Evolutionary conservation across 2,329 filamentous ascomycete genomes (phyloP).

Genomic region (Aureobasidium vineae): DNA sequence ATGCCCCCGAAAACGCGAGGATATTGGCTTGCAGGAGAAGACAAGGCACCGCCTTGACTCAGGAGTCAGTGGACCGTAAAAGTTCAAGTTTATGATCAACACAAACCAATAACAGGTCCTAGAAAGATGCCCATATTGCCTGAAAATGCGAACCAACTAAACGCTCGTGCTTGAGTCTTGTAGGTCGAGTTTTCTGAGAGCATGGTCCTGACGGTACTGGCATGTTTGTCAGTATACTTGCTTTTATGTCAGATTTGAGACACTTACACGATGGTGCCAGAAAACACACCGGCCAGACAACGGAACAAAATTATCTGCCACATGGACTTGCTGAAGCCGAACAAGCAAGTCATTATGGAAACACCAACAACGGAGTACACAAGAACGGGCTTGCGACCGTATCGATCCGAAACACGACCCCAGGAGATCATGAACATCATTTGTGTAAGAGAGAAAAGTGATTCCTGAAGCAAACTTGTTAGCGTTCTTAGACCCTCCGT

Average conservation of each 20-base stretch:
- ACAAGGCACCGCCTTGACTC: constrained; percentile 62
- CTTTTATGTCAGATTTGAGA: too few species aligned
- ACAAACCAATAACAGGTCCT: constrained; percentile 60
- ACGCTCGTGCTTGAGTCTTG: constrained; percentile 68
- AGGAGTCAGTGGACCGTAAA: background rate
- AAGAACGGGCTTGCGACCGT: constrained; percentile 71
- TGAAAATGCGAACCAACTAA: constrained; percentile 73
- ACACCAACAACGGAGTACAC: constrained; percentile 66
- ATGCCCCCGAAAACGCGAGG: constrained; percentile 55
- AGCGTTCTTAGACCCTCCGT: background rate
- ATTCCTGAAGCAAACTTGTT: constrained; percentile 40
- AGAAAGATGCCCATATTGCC: constrained; percentile 72
- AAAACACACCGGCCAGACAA: constrained; percentile 70
- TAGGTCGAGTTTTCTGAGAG: constrained; percentile 68
- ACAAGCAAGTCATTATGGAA: constrained; percentile 59
- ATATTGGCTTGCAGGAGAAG: constrained; percentile 65
- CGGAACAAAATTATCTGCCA: constrained; percentile 73
- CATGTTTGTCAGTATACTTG: background rate
- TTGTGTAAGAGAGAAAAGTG: constrained; percentile 70
- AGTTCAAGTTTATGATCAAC: background rate
- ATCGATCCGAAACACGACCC: constrained; percentile 65
- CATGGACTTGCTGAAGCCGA: constrained; percentile 65
- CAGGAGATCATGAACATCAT: constrained; percentile 76
- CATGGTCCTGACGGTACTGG: constrained; percentile 68
- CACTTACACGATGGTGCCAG: constrained; percentile 61